phyloP scores from a whole-genome alignment of 306 rosid species.

The Sechiopsis laciniata region DNA sequence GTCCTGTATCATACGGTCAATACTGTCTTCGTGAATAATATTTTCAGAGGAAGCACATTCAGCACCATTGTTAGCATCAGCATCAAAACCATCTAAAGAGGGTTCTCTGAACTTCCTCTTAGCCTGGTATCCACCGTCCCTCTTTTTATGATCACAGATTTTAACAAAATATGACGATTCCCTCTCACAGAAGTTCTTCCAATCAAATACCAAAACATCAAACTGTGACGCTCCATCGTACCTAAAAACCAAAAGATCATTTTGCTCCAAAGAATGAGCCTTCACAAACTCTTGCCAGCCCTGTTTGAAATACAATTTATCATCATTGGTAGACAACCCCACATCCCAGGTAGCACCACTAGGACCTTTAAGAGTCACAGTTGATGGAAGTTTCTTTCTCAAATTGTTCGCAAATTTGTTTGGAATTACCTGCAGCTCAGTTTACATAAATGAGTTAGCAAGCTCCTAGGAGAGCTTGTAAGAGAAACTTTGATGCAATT shows the following conservation, averaged over 20 bases:
- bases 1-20: slow-evolving; percentile 22
- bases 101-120: slow-evolving; percentile 27
- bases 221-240: slow-evolving; percentile 52
- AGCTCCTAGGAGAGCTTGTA: neutral
- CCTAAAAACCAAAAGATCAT: slow-evolving; percentile 59
- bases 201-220: slow-evolving; percentile 55
- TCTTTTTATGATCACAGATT: slow-evolving; percentile 31
- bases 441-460: neutral
- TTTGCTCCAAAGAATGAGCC: slow-evolving; percentile 49
- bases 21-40: slow-evolving; percentile 7
- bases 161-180: slow-evolving; percentile 49
- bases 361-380: slow-evolving; percentile 54
- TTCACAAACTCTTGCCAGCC: slow-evolving; percentile 60
- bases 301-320: slow-evolving; percentile 30
- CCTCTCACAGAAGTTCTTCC: slow-evolving; percentile 53
- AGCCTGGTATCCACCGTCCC: slow-evolving; percentile 20
- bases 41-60: slow-evolving; percentile 31
- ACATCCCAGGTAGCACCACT: slow-evolving; percentile 53
- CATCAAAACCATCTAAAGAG: slow-evolving; percentile 28
- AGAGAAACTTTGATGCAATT: neutral
- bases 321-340: slow-evolving; percentile 37
- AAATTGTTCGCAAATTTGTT: slow-evolving; percentile 40
- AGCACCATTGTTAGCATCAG: slow-evolving; percentile 29
- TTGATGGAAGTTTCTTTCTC: slow-evolving; percentile 47
- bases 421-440: slow-evolving; percentile 54